Base-by-base conservation (phyloP, 768 basidiomycete species). In the Chiua virens region DNA sequence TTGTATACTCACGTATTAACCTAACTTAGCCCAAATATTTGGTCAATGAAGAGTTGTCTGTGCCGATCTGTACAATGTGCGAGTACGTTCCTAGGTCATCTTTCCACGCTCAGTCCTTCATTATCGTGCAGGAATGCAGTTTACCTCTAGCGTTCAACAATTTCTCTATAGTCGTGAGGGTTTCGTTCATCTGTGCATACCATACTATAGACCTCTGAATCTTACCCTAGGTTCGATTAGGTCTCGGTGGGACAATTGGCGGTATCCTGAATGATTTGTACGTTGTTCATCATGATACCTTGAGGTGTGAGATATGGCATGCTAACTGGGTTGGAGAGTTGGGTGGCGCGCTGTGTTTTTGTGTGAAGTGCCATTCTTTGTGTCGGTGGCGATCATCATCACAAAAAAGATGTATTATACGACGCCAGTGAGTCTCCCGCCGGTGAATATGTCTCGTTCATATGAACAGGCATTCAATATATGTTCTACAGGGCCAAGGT, bases 141-240 rank as follows among this genome's bases (percentile, higher is more conserved):
- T 49, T 58, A 23, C 50, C 50, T 18, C 57, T 57, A 86, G 87
- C 68, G 83, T 37, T 75, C 76, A 30, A 84, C 35, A 50, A 37
- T 39, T 11, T 59, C 42, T 34, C 35, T 42, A 32, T 42, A 18
- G 37, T 45, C 1, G 56, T 59, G 35, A 58, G 55, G 3, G 3
- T 14, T 42, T 3, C 8, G 23, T 49, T 41, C 14, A 6, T 5
- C 8, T 14, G 13, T 25, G 14, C 18, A 1, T 9, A n/a, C 25
- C 25, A 25, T 36, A 14, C 28, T n/a, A n/a, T n/a, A 18, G 20
- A 14, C 30, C 6, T 37, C 21, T 52, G 21, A 52, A 20, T 22
- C 4, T 8, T 8, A 4, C 27, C 14, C 2, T 37, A 58, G 56
- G 23, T 48, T 10, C 56, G 56, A 25, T 39, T 54, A 37, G 57